Evolutionary conservation across 2,329 filamentous ascomycete genomes (phyloP), one percentile per base, ranked within the genome.

Genomic region (Cytospora piceicola): DNA sequence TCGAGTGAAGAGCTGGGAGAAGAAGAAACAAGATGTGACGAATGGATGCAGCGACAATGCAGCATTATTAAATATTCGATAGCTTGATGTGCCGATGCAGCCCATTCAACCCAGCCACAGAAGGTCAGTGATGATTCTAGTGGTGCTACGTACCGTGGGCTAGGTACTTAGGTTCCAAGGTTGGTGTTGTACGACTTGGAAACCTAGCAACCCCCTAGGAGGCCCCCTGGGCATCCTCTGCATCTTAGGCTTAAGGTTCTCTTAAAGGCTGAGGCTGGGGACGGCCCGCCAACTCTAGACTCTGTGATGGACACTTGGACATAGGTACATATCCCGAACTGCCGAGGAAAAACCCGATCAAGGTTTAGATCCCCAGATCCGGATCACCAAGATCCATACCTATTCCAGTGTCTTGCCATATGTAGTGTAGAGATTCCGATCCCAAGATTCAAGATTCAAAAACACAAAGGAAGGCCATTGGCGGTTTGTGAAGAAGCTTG

Each of bases 401-500:
- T n/a, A 20, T 20, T 42, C 17, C 39, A 42, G 39, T 20, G 15
- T 42, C 2, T 42, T 42, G 34, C 12, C 11, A 12, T 36, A 36
- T 15, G 34, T 36, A 36, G 34, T 39, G 36, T 39, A 39, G 36
- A 39, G 12, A 15, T 17, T 39, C 15, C 36, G 39, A 42, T 42
- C 39, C 39, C 39, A 42, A 42, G 39, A 42, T 42, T 36, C 11
- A 36, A 36, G 15, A 55, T 42, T 55, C 52, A 62, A n/a, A n/a
- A n/a, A n/a, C n/a, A n/a, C n/a, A n/a, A n/a, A 56, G 42, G 60
- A 62, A 62, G 36, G 29, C 60, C 42, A 62, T 55, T 62, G 51
- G 34, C 14, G 34, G 34, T 36, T 15, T 36, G 34, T 36, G 34
- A 36, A 36, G 34, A 57, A 56, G 53, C 39, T 57, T 63, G 60